Conservation (phyloP, 139 green algal genomes). For the Chlorella sorokiniana region DNA sequence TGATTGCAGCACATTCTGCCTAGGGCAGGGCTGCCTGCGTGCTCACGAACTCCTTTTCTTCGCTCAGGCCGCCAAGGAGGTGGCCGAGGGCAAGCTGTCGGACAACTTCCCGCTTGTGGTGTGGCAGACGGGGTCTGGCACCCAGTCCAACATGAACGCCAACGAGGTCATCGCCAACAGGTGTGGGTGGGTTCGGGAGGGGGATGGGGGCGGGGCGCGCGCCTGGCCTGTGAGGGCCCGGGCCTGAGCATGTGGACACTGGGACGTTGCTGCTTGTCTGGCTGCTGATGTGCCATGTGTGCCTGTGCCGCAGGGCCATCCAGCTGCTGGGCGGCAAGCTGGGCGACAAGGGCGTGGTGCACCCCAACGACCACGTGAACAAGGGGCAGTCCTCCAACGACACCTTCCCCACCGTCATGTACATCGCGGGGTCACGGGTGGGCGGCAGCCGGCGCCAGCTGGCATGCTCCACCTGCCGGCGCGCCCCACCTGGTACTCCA, state of each 20-base stretch:
- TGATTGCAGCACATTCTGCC: no score
- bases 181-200: constrained; percentile 2
- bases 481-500: neutral
- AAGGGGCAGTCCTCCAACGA: constrained; percentile 93
- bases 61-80: constrained; percentile 68
- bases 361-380: constrained; percentile 99
- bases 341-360: constrained; percentile 83
- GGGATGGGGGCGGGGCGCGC: neutral
- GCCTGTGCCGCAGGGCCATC: constrained; percentile 64
- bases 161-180: constrained; percentile 94
- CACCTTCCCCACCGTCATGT: constrained; percentile 96
- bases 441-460: neutral
- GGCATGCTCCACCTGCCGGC: neutral
- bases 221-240: neutral
- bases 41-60: neutral
- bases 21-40: no score
- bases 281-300: neutral
- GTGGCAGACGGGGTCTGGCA: constrained; percentile 95
- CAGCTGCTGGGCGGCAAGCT: constrained; percentile 83
- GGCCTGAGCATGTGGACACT: neutral
- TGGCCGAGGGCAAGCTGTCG: constrained; percentile 82
- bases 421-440: constrained; percentile 84
- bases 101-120: constrained; percentile 94
- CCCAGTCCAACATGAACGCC: constrained; percentile 98
- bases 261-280: neutral